Conservation (phyloP, 306 rosid species). For the Luffa aegyptiaca region DNA sequence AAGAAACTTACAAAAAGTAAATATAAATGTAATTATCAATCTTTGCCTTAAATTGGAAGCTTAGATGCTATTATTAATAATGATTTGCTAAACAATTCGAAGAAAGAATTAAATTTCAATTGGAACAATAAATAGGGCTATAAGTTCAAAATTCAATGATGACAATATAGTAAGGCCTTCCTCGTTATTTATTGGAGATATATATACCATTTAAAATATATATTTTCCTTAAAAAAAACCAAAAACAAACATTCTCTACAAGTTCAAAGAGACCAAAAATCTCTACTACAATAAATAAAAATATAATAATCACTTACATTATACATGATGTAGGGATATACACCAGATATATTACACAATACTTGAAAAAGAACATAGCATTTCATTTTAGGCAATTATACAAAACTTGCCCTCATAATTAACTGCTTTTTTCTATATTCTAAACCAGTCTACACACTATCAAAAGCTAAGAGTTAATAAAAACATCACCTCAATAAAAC, state of each 20-base stretch:
- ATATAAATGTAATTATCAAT: not conserved
- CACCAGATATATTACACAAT: not conserved
- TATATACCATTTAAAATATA: not conserved
- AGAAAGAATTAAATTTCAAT: not conserved
- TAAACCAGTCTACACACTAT: not conserved
- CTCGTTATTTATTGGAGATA: not conserved
- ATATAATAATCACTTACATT: not conserved
- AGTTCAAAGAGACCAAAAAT: not conserved
- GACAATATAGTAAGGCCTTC: not conserved
- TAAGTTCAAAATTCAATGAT: not conserved
- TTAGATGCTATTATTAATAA: not conserved
- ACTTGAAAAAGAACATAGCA: not conserved
- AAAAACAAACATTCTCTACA: too few relatives aligned
- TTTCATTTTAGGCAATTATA: not conserved
- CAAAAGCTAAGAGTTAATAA: not conserved
- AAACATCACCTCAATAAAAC: not conserved
- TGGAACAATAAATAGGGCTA: not conserved
- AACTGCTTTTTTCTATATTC: not conserved
- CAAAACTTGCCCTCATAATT: not conserved
- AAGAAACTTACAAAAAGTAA: not conserved
- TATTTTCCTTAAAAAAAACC: too few relatives aligned
- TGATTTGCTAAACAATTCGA: not conserved
- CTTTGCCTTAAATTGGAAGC: not conserved
- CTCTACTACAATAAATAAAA: not conserved
- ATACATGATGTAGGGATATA: not conserved